Evolutionary conservation across 2,329 filamentous ascomycete species (phyloP), one percentile per base, ranked within the genome.

Genomic region (Diaporthe capsici): DNA sequence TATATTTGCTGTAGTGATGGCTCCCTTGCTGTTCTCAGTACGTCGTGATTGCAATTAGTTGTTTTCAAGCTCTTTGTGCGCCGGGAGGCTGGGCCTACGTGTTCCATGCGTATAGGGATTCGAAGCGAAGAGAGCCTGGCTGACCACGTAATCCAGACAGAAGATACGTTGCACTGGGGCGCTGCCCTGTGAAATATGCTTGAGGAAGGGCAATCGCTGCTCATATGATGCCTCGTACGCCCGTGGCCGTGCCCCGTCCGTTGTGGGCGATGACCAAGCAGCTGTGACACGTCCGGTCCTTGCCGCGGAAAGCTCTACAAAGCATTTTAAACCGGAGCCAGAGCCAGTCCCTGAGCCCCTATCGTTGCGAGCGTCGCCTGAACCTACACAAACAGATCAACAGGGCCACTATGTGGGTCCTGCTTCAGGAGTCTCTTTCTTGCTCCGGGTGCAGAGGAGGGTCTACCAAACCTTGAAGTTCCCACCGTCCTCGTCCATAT

Each of bases 191-290:
- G 77, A 79, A 15, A 78, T 83, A 1, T 87, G 85, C 76, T 78
- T 77, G 49, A 76, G 77, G 47, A 80, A 81, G 25, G 81, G 79
- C 37, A 77, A 79, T 9, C 76, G 77, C 20, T 90, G 88, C 80
- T 86, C 87, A 25, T 90, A 88, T 77, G 85, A 86, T 34, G 87
- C 88, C 28, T 83, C 84, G 0, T 90, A 90, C 78, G 86, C 84
- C 25, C 82, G 88, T 76, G 87, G 87, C 6, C 82, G 86, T 77
- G 75, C 86, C 47, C 86, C 87, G 10, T 83, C 84, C 42, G 81
- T 87, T 51, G 79, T 84, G 34, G 58, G 65, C n/a, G 76, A 72
- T n/a, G 49, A 68, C 31, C 65, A 49, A 49, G 39, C 31, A 12
- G 31, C 39, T 10, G n/a, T 42, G 17, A n/a, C 67, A 25, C 39